These are phyloP conservation scores for Pythium coloratum DNA, from an alignment of 352 stramenopile species.

Conservation along the genomic window DNA sequence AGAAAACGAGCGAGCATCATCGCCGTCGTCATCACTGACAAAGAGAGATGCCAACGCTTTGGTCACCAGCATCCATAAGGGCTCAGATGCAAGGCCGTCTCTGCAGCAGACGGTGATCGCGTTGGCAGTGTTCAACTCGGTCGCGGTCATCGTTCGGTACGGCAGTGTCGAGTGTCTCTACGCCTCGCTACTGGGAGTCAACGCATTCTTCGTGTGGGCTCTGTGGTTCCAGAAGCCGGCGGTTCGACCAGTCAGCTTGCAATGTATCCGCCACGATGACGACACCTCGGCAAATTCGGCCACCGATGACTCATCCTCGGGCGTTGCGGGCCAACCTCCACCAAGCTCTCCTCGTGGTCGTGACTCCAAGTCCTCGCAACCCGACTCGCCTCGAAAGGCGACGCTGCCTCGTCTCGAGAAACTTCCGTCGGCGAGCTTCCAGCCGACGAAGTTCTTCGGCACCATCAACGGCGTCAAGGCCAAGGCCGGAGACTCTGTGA, in stretches of 20 bases:
- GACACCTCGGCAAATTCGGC: not conserved
- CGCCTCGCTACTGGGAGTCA: constrained; percentile 9
- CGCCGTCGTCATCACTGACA: not conserved
- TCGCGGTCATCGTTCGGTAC: constrained; percentile 17
- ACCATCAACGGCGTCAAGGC: constrained; percentile 35
- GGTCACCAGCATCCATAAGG: not conserved
- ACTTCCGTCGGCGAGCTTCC: constrained; percentile 15
- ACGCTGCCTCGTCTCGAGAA: constrained; percentile 24
- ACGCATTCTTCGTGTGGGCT: constrained; percentile 19
- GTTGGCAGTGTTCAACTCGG: constrained; percentile 16
- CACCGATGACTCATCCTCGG: constrained; percentile 3
- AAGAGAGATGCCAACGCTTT: not conserved
- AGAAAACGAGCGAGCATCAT: not conserved
- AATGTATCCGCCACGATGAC: not conserved
- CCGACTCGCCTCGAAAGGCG: constrained; percentile 20
- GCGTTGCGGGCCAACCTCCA: not conserved
- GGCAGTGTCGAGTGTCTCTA: constrained; percentile 15
- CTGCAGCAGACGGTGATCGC: constrained; percentile 3
- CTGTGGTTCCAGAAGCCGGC: constrained; percentile 16
- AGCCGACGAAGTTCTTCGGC: constrained; percentile 15
- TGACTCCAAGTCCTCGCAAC: not conserved
- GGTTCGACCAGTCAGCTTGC: not conserved
- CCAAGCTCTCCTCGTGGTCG: constrained; percentile 6
- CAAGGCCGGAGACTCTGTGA: constrained; percentile 55
- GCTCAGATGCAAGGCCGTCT: not conserved